phyloP scores from a whole-genome alignment of 2,329 filamentous ascomycete species.

The Colletotrichum liaoningense region DNA sequence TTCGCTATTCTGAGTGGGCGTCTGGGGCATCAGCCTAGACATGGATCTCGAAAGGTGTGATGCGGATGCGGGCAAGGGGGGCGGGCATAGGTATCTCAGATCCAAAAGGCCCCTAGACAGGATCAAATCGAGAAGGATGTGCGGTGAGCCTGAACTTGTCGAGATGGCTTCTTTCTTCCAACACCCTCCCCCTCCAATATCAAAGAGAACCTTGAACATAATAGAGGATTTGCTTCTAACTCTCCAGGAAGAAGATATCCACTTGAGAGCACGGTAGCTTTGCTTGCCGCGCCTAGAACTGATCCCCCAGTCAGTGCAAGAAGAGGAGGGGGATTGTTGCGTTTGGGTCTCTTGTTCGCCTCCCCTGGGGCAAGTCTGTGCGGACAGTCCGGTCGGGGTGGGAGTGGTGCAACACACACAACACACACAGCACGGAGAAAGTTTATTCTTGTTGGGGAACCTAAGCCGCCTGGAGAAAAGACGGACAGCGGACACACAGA shows the following conservation, averaged over 20 bases:
- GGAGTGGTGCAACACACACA: neutral
- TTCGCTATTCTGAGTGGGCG: neutral
- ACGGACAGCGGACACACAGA: neutral
- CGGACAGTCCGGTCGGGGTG: neutral
- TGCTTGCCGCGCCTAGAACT: neutral
- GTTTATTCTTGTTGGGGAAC: conserved; percentile 32
- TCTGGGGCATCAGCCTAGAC: neutral
- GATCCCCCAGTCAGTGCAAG: neutral
- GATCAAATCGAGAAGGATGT: neutral
- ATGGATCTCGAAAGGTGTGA: neutral
- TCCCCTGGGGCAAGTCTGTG: conserved; percentile 3
- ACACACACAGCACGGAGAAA: conserved; percentile 3
- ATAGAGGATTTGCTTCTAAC: neutral
- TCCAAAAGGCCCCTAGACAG: neutral
- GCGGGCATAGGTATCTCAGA: neutral
- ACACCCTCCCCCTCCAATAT: neutral
- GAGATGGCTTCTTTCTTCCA: neutral
- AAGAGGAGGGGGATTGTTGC: neutral
- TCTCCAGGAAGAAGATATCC: neutral
- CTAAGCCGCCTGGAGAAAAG: neutral
- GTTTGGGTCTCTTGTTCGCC: neutral
- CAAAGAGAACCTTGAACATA: neutral
- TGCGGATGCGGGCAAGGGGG: neutral
- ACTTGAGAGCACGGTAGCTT: neutral
- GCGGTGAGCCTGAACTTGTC: neutral